Conservation (phyloP, 345 rosid genomes). For the Arabis alpina region DNA sequence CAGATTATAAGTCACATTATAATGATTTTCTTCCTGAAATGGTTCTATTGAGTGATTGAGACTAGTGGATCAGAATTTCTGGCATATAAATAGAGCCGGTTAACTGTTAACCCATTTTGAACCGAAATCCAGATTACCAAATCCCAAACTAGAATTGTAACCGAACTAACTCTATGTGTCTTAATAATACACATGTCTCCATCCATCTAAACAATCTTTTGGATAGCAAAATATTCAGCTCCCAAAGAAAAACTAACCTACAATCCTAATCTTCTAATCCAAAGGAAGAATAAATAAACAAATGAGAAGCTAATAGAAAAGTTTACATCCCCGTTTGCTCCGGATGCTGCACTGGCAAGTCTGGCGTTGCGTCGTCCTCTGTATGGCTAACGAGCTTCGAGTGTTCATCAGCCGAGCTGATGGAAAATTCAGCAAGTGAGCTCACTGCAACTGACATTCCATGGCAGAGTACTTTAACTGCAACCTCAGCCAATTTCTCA, state of each 20-base stretch:
- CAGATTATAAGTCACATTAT: too few relatives aligned
- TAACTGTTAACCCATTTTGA: too few relatives aligned
- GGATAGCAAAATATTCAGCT: too few relatives aligned
- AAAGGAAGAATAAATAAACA: neutral
- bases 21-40: too few relatives aligned
- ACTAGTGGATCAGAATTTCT: too few relatives aligned
- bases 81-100: too few relatives aligned
- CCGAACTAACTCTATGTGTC: too few relatives aligned
- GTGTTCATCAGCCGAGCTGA: constrained; percentile 66
- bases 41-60: too few relatives aligned
- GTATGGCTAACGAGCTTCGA: constrained; percentile 58
- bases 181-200: constrained; percentile 16
- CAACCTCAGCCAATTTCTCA: constrained; percentile 83
- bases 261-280: constrained; percentile 14
- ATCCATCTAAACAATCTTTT: constrained; percentile 18
- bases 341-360: constrained; percentile 17
- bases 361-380: too few relatives aligned
- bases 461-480: constrained; percentile 77
- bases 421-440: constrained; percentile 72
- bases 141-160: too few relatives aligned
- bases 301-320: neutral
- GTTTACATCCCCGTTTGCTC: constrained; percentile 22
- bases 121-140: neutral
- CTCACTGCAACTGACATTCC: constrained; percentile 88
- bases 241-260: constrained; percentile 8